Conservation (phyloP, 441 rosid species). For the Sinapis alba region DNA sequence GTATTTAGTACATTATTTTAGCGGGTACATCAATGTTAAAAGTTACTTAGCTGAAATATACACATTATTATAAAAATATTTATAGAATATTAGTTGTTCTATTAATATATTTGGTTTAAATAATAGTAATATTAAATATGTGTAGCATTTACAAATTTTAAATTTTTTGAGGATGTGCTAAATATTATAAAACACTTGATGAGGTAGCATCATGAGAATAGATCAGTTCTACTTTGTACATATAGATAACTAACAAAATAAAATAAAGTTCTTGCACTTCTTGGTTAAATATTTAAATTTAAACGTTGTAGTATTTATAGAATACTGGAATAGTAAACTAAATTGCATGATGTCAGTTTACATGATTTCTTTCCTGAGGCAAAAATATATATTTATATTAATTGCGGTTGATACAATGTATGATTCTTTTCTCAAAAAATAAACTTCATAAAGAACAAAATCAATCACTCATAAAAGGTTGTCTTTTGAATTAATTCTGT, state of each 20-base stretch:
- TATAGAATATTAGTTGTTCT: neutral
- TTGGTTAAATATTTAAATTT: neutral
- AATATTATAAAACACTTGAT: neutral
- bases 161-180: neutral
- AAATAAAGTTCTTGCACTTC: neutral
- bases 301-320: neutral
- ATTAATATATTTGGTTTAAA: neutral
- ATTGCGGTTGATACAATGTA: neutral
- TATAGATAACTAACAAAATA: neutral
- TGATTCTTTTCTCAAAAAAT: neutral
- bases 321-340: neutral
- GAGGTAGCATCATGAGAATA: neutral
- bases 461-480: slow-evolving; percentile 1
- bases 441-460: slow-evolving; percentile 18
- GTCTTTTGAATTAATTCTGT: neutral
- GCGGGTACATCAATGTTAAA: neutral
- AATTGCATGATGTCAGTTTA: neutral
- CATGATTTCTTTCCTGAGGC: neutral
- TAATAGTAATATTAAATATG: neutral
- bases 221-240: neutral
- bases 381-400: neutral
- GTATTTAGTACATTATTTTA: no score
- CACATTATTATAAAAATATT: neutral
- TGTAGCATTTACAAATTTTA: no score
- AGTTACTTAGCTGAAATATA: neutral